A percentile compares a stretch with the other conserved stretches of the same genome.
These are phyloP conservation scores for Emergomyces pasteurianus DNA, from an alignment of 2,329 filamentous ascomycete genomes.

Conservation along the genomic window DNA sequence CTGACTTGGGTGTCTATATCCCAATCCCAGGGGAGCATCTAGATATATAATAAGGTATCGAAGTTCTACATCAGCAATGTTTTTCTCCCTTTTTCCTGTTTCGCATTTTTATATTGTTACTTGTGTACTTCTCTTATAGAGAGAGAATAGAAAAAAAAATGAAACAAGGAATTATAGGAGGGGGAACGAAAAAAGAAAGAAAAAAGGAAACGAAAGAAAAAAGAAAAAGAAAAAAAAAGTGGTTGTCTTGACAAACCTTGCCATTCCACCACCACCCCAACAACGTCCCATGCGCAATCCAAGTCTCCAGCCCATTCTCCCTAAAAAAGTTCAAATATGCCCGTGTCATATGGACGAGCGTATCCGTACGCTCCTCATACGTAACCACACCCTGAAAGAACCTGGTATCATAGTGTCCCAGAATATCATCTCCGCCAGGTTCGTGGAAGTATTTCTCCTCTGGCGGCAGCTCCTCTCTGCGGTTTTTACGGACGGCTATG, in stretches of 20 bases:
- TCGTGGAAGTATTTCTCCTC: conserved; percentile 55
- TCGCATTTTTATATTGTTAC: not conserved
- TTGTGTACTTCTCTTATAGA: not conserved
- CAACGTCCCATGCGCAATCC: conserved; percentile 75
- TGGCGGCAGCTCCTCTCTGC: not conserved
- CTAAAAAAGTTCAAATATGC: conserved; percentile 60
- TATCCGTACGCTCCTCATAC: conserved; percentile 54
- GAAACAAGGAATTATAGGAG: too few species aligned
- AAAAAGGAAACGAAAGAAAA: conserved; percentile 10
- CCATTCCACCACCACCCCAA: conserved; percentile 85
- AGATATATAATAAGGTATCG: not conserved
- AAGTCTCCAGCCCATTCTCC: conserved; percentile 59
- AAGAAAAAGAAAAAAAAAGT: not conserved
- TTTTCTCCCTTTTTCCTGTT: not conserved
- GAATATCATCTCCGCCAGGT: conserved; percentile 46
- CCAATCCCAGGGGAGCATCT: conserved; percentile 72
- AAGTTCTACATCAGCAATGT: not conserved
- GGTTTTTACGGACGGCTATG: not conserved
- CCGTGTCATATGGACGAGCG: conserved; percentile 57
- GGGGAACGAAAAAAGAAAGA: too few species aligned
- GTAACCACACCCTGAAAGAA: conserved; percentile 54
- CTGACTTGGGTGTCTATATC: conserved; percentile 74
- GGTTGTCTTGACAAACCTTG: conserved; percentile 30
- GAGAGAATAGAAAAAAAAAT: too few species aligned
- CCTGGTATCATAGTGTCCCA: conserved; percentile 63